Evolutionary conservation across 768 basidiomycete genomes (phyloP).

Genomic region (Clathrus columnatus): DNA sequence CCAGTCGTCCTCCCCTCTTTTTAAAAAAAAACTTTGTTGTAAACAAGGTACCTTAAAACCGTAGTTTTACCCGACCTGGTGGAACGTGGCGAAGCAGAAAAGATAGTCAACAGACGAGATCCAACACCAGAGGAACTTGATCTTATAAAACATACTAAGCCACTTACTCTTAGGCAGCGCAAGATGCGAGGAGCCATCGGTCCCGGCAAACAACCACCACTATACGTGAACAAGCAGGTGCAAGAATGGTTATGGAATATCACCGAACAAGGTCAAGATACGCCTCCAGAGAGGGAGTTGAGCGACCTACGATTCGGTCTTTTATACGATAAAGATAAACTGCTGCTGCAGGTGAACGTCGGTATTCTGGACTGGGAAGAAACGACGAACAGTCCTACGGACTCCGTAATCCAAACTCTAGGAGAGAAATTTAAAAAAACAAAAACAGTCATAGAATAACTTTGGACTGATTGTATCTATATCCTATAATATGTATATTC

Average conservation of each 20-base stretch:
- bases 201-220: not conserved
- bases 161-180: not conserved
- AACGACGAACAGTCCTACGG: no score
- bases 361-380: no score
- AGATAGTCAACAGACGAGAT: not conserved
- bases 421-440: no score
- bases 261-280: not conserved
- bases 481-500: no score
- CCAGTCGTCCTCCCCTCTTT: not conserved
- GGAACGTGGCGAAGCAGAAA: not conserved
- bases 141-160: not conserved
- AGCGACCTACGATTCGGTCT: not conserved
- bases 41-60: constrained; percentile 9
- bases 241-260: constrained; percentile 3
- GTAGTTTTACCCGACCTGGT: constrained; percentile 10
- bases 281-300: not conserved
- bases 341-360: not conserved
- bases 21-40: not conserved
- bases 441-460: no score
- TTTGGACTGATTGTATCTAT: no score
- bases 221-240: not conserved
- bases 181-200: not conserved
- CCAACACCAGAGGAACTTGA: constrained; percentile 3
- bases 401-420: no score
- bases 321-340: not conserved